These are phyloP conservation scores for Taxawa tesnikishii DNA, from an alignment of 2,329 filamentous ascomycete species.

Conservation along the genomic window DNA sequence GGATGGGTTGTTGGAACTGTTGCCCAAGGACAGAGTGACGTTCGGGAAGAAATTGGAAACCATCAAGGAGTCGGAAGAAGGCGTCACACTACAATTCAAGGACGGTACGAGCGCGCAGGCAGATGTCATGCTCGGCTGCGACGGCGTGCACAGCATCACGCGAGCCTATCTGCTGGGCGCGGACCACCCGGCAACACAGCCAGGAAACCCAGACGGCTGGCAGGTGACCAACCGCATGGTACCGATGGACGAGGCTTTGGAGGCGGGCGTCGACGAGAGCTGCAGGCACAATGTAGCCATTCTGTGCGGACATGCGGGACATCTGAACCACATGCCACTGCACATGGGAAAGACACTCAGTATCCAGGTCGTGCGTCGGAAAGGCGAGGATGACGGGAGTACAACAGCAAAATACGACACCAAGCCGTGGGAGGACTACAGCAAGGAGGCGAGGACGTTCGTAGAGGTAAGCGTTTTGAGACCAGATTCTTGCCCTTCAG, in stretches of 20 bases:
- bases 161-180: constrained; percentile 29
- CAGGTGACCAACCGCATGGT: constrained; percentile 19
- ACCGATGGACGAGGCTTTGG: constrained; percentile 14
- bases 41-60: constrained; percentile 29
- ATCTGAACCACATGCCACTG: constrained; percentile 20
- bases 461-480: constrained; percentile 5
- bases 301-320: constrained; percentile 17
- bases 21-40: constrained; percentile 29
- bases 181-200: constrained; percentile 17
- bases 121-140: constrained; percentile 39
- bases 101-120: constrained; percentile 32
- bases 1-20: constrained; percentile 32
- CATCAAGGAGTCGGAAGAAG: constrained; percentile 18
- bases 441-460: constrained; percentile 5
- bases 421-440: constrained; percentile 6
- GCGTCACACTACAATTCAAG: constrained; percentile 29
- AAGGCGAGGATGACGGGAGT: constrained; percentile 2
- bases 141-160: constrained; percentile 40
- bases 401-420: constrained; percentile 2
- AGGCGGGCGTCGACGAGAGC: constrained; percentile 17
- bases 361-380: constrained; percentile 6
- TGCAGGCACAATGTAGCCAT: constrained; percentile 19
- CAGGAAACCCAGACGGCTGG: constrained; percentile 20
- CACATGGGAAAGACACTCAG: constrained; percentile 14
- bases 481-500: too few relatives aligned